Evolutionary conservation across 129 eudicot species (phyloP), one percentile per base, ranked within the genome.

Genomic region (Silybum marianum): DNA sequence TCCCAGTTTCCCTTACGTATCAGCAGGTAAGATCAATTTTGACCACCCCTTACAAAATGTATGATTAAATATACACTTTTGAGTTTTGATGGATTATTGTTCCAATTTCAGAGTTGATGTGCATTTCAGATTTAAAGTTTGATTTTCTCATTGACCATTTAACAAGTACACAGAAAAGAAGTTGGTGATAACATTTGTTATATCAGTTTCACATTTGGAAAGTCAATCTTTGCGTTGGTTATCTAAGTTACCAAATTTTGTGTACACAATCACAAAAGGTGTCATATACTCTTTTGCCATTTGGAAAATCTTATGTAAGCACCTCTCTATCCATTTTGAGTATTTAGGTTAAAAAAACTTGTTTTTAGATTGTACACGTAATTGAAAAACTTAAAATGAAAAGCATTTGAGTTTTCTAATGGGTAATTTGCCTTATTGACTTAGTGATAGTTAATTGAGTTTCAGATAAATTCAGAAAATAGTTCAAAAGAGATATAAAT

Each of bases 201-300:
- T 38, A 21, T 75, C 71, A 21, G 8, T 39, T 46, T 32, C 32
- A 24, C 67, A 68, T 67, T 24, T 69, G 21, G 30, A 54, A 82
- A 76, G 39, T 60, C 65, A 67, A 75, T 38, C 9, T 73, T 58
- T 80, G 48, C 28, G 40, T 39, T 26, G 73, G 62, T 74, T 75
- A 34, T 69, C 60, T 60, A 67, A 67, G 42, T n/a, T 44, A 44
- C 39, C 68, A 19, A 23, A 28, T 63, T 23, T 74, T 67, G 54
- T 74, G 18, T 66, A 6, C 71, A 21, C 51, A 66, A 66, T 9
- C 69, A 82, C 30, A 46, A 75, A 62, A 23, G 30, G 19, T 28
- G 54, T 78, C 74, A 44, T 69, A 67, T 78, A 67, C 66, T 77
- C 81, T 65, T 65, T 65, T 77, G 30, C 22, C 9, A 26, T 75